Evolutionary conservation across 495 filamentous ascomycete species (phyloP).

Genomic region (Evansstolkia leycettana): DNA sequence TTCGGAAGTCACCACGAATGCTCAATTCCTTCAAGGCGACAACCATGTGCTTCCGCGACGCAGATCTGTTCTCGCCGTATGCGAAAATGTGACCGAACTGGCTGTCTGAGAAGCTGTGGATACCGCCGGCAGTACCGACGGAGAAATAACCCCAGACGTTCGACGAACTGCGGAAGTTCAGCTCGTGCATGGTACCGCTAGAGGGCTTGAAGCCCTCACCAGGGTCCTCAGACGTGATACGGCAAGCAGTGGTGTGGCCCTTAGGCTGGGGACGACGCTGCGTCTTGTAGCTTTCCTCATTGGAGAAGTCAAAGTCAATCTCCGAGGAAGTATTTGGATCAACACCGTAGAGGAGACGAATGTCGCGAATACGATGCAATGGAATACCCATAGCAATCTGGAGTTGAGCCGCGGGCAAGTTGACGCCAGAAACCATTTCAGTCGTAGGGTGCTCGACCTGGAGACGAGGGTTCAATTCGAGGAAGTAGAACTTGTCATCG

Average conservation of each 20-base stretch:
- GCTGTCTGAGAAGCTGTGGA: constrained; percentile 97
- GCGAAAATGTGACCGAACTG: constrained; percentile 99
- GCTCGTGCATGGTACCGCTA: constrained; percentile 94
- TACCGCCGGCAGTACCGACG: constrained; percentile 88
- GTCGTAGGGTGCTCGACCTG: constrained; percentile 99
- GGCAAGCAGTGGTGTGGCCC: constrained; percentile 94
- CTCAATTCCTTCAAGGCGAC: constrained; percentile 96
- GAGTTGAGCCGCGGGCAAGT: constrained; percentile 91
- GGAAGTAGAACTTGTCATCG: constrained; percentile 98
- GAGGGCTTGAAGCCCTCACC: constrained; percentile 99
- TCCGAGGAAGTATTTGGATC: constrained; percentile 75
- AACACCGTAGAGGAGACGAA: constrained; percentile 89
- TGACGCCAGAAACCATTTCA: constrained; percentile 98
- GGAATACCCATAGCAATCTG: constrained; percentile 99
- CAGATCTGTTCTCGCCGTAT: constrained; percentile 91
- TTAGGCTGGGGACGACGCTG: constrained; percentile 87
- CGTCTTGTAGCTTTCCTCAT: constrained; percentile 66
- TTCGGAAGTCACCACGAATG: constrained; percentile 98
- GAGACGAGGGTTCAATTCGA: constrained; percentile 94
- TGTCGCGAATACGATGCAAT: constrained; percentile 88
- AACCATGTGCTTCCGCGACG: constrained; percentile 98
- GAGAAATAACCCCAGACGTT: constrained; percentile 99
- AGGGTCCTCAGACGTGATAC: constrained; percentile 98
- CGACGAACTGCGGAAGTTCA: constrained; percentile 97
- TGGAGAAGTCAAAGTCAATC: constrained; percentile 95